Percentiles rank a stretch among this genome's conserved stretches.
phyloP scores from a whole-genome alignment of 2,329 filamentous ascomycete species.

The Lachnellula cervina region DNA sequence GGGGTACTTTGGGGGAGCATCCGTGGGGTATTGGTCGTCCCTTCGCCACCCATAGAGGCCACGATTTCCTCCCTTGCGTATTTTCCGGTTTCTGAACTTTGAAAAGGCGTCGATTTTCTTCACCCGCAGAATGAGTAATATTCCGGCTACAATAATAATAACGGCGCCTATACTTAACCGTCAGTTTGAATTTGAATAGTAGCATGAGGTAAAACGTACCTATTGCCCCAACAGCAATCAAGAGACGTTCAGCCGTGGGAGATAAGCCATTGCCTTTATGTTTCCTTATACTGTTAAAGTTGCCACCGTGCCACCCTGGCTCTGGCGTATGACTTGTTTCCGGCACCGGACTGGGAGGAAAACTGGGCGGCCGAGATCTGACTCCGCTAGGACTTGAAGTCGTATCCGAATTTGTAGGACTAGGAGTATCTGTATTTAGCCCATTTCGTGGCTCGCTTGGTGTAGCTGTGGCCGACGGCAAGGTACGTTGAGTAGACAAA shows the following conservation, averaged over 20 bases:
- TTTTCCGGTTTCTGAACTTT: constrained; percentile 11
- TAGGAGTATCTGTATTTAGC: constrained; percentile 10
- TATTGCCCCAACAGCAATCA: constrained; percentile 28
- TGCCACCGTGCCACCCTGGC: background rate
- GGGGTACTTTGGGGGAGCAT: constrained; percentile 22
- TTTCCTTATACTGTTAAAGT: constrained; percentile 2
- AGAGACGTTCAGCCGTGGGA: constrained; percentile 21
- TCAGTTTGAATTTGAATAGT: background rate
- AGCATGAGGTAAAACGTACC: constrained; percentile 15
- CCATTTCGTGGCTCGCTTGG: constrained; percentile 16
- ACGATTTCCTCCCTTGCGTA: constrained; percentile 21
- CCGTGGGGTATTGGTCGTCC: constrained; percentile 8
- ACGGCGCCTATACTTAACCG: constrained; percentile 23
- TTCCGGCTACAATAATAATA: constrained; percentile 22
- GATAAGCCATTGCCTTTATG: constrained; percentile 13
- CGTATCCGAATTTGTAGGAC: background rate
- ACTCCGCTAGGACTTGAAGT: background rate
- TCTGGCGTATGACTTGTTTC: background rate
- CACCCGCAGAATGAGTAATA: constrained; percentile 25
- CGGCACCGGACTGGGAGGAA: background rate
- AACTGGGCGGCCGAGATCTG: background rate
- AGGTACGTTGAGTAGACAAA: background rate
- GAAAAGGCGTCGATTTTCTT: constrained; percentile 20
- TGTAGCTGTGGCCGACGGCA: background rate
- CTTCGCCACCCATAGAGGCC: constrained; percentile 27